These are phyloP conservation scores for Neurospora sp. DNA, from an alignment of 2,329 filamentous ascomycete species.

Conservation along the genomic window DNA sequence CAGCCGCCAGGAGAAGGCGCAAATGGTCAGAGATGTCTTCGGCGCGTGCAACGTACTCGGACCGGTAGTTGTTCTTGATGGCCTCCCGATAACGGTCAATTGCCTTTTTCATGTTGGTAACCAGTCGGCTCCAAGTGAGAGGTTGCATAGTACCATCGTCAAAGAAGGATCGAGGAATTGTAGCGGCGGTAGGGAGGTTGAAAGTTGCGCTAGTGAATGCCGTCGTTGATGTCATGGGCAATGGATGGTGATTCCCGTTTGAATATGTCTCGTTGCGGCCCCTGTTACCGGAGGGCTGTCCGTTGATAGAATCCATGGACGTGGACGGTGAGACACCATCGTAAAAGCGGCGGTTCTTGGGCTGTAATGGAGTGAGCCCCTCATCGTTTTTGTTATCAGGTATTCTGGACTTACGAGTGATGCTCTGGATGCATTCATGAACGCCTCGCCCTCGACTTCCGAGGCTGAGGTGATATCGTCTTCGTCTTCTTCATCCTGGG, in stretches of 20 bases:
- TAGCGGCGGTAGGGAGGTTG: constrained; percentile 46
- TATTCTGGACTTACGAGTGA: constrained; percentile 49
- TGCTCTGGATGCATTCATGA: constrained; percentile 58
- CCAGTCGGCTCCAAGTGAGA: constrained; percentile 79
- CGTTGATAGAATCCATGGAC: constrained; percentile 85
- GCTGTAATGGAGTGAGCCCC: constrained; percentile 23
- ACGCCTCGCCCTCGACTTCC: constrained; percentile 70
- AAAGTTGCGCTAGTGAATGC: constrained; percentile 52
- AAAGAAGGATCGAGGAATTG: constrained; percentile 74
- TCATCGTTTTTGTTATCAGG: constrained; percentile 28
- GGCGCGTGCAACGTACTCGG: constrained; percentile 87
- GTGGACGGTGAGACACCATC: constrained; percentile 75
- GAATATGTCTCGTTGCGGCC: constrained; percentile 46
- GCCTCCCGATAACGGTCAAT: constrained; percentile 85
- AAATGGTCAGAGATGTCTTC: constrained; percentile 98
- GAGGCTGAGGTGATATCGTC: constrained; percentile 76
- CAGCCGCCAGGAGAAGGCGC: constrained; percentile 84
- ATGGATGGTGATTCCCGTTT: constrained; percentile 37
- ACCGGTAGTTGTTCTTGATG: constrained; percentile 72
- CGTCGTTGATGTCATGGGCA: constrained; percentile 48
- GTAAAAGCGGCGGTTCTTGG: constrained; percentile 51
- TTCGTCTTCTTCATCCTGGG: constrained; percentile 82
- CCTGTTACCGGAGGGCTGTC: constrained; percentile 48
- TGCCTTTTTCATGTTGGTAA: constrained; percentile 86
- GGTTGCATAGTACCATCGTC: constrained; percentile 75